These are phyloP conservation scores for Oryza nivara DNA, from an alignment of 176 grass and related monocot species.

Conservation along the genomic window DNA sequence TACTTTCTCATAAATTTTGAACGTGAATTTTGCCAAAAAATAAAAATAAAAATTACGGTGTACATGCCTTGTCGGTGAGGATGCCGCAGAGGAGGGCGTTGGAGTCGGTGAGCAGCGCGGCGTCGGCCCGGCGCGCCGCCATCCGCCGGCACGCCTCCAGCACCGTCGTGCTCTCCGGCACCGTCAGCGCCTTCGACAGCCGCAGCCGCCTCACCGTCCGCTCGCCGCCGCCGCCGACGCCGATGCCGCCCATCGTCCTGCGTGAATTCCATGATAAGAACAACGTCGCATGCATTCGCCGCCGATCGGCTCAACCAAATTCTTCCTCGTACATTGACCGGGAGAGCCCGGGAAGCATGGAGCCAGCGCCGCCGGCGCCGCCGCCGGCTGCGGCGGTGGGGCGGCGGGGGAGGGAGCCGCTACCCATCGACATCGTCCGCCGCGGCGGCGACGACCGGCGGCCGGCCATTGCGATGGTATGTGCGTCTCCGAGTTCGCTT, in stretches of 20 bases:
- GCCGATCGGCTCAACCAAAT: too few species aligned
- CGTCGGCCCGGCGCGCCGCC: conserved; percentile 64
- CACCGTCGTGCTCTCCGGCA: conserved; percentile 76
- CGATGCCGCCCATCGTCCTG: conserved; percentile 51
- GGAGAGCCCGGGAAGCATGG: conserved; percentile 33
- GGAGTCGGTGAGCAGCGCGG: conserved; percentile 74
- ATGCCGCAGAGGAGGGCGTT: conserved; percentile 84
- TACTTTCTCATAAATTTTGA: too few species aligned
- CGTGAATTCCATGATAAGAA: background rate
- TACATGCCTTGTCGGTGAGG: conserved; percentile 64
- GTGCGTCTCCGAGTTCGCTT: background rate
- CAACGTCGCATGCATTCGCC: background rate
- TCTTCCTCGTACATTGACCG: conserved; percentile 38
- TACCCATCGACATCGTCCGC: conserved; percentile 39
- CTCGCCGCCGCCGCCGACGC: conserved; percentile 28
- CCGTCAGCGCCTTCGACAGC: conserved; percentile 69
- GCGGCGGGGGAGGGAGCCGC: conserved; percentile 18
- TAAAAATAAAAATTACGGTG: too few species aligned
- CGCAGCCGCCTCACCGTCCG: conserved; percentile 78
- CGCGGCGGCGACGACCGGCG: conserved; percentile 27
- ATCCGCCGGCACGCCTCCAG: conserved; percentile 75
- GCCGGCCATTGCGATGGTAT: conserved; percentile 30
- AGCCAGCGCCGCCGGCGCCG: background rate
- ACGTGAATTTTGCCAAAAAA: too few species aligned
- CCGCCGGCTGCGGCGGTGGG: background rate